These are phyloP conservation scores for Naumovozyma dairenensis DNA, from an alignment of 805 yeast species.

Conservation along the genomic window DNA sequence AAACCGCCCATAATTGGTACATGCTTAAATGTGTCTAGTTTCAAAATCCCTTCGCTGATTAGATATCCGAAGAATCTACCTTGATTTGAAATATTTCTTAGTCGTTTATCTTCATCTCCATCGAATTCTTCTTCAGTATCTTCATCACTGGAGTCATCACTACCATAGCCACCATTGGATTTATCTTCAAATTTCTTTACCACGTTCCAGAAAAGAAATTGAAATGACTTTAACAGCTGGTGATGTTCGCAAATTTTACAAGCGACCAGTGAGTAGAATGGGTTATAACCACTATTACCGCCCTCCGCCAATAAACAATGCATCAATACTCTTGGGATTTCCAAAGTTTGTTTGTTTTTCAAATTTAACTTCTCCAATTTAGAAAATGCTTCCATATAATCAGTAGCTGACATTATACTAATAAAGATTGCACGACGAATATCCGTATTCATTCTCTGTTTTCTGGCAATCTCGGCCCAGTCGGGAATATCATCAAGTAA, in stretches of 20 bases:
- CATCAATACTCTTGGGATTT: constrained; percentile 72
- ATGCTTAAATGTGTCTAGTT: constrained; percentile 62
- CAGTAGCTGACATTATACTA: constrained; percentile 91
- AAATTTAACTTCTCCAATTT: constrained; percentile 71
- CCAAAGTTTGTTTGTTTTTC: constrained; percentile 72
- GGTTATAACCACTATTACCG: constrained; percentile 55
- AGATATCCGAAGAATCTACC: constrained; percentile 76
- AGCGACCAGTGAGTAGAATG: constrained; percentile 78
- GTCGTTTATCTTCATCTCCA: constrained; percentile 42
- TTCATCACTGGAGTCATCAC: constrained; percentile 27
- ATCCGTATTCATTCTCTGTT: constrained; percentile 92
- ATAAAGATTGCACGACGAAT: constrained; percentile 88
- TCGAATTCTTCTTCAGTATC: constrained; percentile 29
- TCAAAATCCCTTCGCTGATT: constrained; percentile 62
- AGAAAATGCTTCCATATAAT: constrained; percentile 77
- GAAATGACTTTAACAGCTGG: constrained; percentile 70
- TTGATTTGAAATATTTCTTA: constrained; percentile 54
- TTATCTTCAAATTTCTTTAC: constrained; percentile 60
- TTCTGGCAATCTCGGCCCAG: constrained; percentile 77
- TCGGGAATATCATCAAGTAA: constrained; percentile 64
- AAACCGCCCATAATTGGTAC: constrained; percentile 64
- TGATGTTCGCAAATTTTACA: constrained; percentile 67
- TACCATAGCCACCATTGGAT: constrained; percentile 29
- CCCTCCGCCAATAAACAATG: constrained; percentile 79
- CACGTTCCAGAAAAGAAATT: constrained; percentile 83